Evolutionary conservation across 2,329 filamentous ascomycete genomes (phyloP).

Genomic region (Fusarium stilboides): DNA sequence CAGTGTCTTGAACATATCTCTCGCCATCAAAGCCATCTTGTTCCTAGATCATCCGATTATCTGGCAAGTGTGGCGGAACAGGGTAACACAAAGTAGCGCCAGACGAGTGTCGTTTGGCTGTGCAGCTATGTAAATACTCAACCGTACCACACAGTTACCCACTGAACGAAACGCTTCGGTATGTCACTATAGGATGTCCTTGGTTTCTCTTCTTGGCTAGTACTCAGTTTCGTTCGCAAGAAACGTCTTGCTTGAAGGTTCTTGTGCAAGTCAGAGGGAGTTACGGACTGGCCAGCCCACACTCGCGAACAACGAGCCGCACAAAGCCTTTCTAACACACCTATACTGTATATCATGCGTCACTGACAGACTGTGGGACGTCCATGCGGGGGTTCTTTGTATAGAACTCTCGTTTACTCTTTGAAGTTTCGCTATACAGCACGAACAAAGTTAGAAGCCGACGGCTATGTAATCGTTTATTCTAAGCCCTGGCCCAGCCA

Average conservation of each 20-base stretch:
- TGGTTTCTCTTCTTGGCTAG: not conserved
- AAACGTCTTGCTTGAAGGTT: conserved; percentile 4
- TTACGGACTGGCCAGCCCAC: not conserved
- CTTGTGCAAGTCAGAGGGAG: conserved; percentile 22
- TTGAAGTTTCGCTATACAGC: conserved; percentile 1
- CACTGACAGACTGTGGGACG: too few relatives aligned
- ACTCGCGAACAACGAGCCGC: not conserved
- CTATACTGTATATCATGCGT: not conserved
- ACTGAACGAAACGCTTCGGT: conserved; percentile 15
- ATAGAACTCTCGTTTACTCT: not conserved
- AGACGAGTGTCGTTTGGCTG: conserved; percentile 30
- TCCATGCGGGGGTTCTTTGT: not conserved
- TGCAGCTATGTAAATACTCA: conserved; percentile 22
- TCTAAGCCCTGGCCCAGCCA: conserved; percentile 24
- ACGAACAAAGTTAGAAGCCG: conserved; percentile 4
- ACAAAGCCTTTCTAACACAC: conserved; percentile 2
- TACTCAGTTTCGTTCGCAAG: conserved; percentile 1
- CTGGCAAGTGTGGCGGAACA: conserved; percentile 36
- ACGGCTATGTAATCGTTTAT: conserved; percentile 10
- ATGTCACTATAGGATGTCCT: conserved; percentile 9
- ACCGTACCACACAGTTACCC: conserved; percentile 27
- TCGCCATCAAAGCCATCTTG: conserved; percentile 8
- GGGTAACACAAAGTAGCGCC: conserved; percentile 36
- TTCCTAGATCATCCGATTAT: conserved; percentile 17
- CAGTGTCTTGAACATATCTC: conserved; percentile 21